Percentiles rank a stretch among this genome's conserved stretches.
Evolutionary conservation across 164 flowering plant species (phyloP).

Genomic region (Magnolia officinalis): DNA sequence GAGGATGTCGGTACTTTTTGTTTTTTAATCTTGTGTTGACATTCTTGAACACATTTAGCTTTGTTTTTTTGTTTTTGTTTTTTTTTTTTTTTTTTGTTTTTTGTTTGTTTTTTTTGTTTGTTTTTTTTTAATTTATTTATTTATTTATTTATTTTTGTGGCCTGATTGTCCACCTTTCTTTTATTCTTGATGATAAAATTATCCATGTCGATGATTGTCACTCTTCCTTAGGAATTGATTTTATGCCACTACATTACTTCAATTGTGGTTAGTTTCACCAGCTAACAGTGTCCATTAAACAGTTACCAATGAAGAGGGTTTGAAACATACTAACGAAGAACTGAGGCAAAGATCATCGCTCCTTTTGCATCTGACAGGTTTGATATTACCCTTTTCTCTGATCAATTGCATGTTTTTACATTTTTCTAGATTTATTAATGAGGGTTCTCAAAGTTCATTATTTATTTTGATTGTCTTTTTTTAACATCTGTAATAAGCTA

Average conservation of each 20-base stretch:
- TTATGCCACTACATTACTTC: not conserved
- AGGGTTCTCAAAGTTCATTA: not conserved
- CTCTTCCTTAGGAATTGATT: not conserved
- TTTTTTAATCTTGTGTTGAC: constrained; percentile 8
- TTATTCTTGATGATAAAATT: not conserved
- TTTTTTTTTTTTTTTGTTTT: no score
- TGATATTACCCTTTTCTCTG: not conserved
- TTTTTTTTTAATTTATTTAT: no score
- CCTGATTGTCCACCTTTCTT: not conserved
- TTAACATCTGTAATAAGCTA: no score
- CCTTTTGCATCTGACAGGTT: constrained; percentile 63
- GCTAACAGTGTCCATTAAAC: constrained; percentile 30
- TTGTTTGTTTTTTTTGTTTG: not conserved
- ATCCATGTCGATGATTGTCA: not conserved
- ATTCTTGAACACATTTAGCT: constrained; percentile 5
- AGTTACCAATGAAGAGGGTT: constrained; percentile 94
- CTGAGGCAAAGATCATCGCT: constrained; percentile 61
- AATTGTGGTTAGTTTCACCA: constrained; percentile 25
- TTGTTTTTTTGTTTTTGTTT: not conserved
- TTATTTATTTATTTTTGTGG: no score
- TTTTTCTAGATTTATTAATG: not conserved
- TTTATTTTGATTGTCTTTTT: not conserved
- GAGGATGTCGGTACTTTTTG: constrained; percentile 99
- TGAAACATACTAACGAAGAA: constrained; percentile 79
- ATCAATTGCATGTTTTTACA: not conserved